Base-by-base conservation (phyloP, 202 grass and related monocot genomes). In the Bolboschoenoplectus hybrid region DNA sequence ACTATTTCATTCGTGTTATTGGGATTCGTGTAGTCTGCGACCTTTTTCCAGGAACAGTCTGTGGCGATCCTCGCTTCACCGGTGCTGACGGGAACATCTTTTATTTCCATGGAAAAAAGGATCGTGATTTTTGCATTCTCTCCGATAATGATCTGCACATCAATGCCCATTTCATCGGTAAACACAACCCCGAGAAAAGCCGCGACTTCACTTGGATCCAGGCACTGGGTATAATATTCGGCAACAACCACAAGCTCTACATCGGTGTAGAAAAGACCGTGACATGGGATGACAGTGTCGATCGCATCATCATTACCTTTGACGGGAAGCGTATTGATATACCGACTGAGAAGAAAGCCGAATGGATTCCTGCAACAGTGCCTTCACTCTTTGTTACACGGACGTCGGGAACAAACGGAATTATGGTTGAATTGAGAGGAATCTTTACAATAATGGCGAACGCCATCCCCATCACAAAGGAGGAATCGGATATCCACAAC, bases 121-220 rank as follows among this genome's bases (percentile, higher is more conserved):
- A 84, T 32, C 69, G 78, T 13, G 20, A 91, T 52, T 98, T 95
- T 58, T 92, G 91, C 26, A 5, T 98, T 16, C 0, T 98, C 73
- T 85, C 95, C 16, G 95, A 95, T 51, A 7, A 71, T 53, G 14
- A 66, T 40, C 78, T 98, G 34, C 95, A 98, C 77, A 91, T 98
- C 90, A 98, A 98, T 81, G 91, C 90, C 8, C 91, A 93, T 52
- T 93, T 98, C 84, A 95, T 98, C 66, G 95, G 93, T 46, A 93
- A 91, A 43, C 88, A 81, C 53, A 89, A 90, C 81, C 89, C 91
- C 0, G 4, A 85, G 52, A 93, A 89, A 87, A 80, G 34, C 40
- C 91, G 91, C 0, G 92, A 95, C 75, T 97, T 95, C 92, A 97
- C 95, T 70, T 97, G 95, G 95, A 85, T 95, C 73, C 92, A 97